A percentile compares a stretch with the other conserved stretches of the same genome.
phyloP scores from a whole-genome alignment of 2,329 filamentous ascomycete species.

The Diaporthe aspalathi region DNA sequence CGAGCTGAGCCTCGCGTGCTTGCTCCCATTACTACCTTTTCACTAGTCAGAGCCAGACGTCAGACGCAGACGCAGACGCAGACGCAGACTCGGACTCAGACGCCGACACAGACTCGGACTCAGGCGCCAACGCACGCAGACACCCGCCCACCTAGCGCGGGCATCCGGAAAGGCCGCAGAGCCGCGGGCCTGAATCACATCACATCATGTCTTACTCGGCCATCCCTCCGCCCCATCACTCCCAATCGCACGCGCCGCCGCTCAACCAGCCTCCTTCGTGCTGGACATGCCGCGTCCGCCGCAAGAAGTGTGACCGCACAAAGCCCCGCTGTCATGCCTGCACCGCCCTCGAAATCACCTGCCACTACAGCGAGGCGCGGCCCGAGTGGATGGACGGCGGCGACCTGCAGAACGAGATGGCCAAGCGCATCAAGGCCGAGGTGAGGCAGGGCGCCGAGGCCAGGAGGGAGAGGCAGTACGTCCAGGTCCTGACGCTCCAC shows the following conservation, averaged over 20 bases:
- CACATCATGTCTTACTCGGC: conserved; percentile 23
- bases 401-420: conserved; percentile 48
- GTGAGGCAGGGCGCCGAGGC: conserved; percentile 45
- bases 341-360: conserved; percentile 49
- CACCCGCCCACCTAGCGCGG: background rate
- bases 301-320: conserved; percentile 46
- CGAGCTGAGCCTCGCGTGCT: background rate
- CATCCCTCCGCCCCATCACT: background rate
- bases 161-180: conserved; percentile 9
- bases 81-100: background rate
- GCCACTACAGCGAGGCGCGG: conserved; percentile 48
- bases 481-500: conserved; percentile 37
- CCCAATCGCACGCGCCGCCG: conserved; percentile 1
- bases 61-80: background rate
- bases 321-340: conserved; percentile 50
- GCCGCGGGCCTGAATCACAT: conserved; percentile 2
- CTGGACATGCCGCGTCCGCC: conserved; percentile 52
- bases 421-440: conserved; percentile 50
- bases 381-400: conserved; percentile 51
- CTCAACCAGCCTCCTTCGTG: conserved; percentile 43
- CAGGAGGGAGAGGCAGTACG: conserved; percentile 34
- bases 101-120: background rate
- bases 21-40: background rate
- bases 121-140: background rate
- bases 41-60: background rate